Percentiles rank a stretch among this genome's conserved stretches.
Evolutionary conservation across 768 basidiomycete species (phyloP).

Genomic region (Hypsizygus marmoreus): DNA sequence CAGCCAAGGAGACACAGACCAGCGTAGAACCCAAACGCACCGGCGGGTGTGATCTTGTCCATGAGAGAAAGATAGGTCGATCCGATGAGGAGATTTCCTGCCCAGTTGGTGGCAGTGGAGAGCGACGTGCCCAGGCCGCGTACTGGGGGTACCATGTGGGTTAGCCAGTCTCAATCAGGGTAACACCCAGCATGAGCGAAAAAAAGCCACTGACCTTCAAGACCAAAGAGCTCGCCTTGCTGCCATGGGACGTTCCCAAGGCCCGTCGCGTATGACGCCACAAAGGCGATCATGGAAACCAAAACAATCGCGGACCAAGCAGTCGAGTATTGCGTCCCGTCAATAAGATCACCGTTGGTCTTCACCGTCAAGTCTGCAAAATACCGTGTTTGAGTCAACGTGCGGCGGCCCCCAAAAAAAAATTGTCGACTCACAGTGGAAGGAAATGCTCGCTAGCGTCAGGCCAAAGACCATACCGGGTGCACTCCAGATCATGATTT

Average conservation of each 20-base stretch:
- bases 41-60: slow-evolving; percentile 69
- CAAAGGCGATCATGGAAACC: slow-evolving; percentile 82
- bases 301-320: slow-evolving; percentile 70
- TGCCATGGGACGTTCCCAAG: slow-evolving; percentile 87
- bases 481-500: slow-evolving; percentile 22
- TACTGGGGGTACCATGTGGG: slow-evolving; percentile 36
- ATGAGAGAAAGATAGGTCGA: slow-evolving; percentile 83
- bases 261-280: slow-evolving; percentile 79
- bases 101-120: slow-evolving; percentile 79
- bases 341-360: slow-evolving; percentile 61
- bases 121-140: slow-evolving; percentile 79
- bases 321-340: slow-evolving; percentile 43
- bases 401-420: background rate
- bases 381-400: background rate
- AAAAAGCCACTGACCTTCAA: slow-evolving; percentile 73
- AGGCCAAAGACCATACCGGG: slow-evolving; percentile 22
- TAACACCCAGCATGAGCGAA: too few relatives aligned
- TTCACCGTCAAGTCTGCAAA: slow-evolving; percentile 16
- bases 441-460: slow-evolving; percentile 21
- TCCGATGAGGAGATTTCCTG: slow-evolving; percentile 72
- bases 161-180: slow-evolving; percentile 45
- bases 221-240: slow-evolving; percentile 80
- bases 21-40: slow-evolving; percentile 78
- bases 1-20: slow-evolving; percentile 70
- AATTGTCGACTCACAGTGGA: slow-evolving; percentile 13